A percentile compares a stretch with the other conserved stretches of the same genome.
Conservation (phyloP, 108 stramenopile genomes). For the Cyclotella atomus region DNA sequence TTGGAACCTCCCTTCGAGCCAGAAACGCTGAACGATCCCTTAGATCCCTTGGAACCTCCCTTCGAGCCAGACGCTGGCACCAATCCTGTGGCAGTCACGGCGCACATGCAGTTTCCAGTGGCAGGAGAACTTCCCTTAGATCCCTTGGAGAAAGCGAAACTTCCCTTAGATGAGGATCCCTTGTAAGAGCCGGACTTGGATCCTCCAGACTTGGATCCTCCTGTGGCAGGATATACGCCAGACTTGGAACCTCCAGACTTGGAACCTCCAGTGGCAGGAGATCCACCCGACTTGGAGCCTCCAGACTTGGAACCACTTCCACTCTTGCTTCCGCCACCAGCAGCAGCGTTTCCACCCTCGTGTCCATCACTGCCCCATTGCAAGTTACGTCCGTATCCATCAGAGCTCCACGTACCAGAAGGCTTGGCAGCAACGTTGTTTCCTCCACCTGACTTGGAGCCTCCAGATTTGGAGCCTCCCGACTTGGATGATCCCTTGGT, state of each 20-base stretch:
- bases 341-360: neutral
- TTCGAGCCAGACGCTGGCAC: no score
- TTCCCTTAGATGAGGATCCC: neutral
- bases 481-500: neutral
- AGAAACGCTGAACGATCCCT: neutral
- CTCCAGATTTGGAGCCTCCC: neutral
- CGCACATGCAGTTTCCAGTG: neutral
- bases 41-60: neutral
- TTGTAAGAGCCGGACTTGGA: slow-evolving; percentile 1
- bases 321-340: neutral
- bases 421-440: neutral
- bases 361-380: neutral
- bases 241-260: neutral
- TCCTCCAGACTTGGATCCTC: neutral
- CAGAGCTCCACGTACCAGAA: neutral
- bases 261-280: neutral
- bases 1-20: neutral
- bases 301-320: neutral
- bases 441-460: neutral
- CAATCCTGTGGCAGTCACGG: neutral
- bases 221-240: neutral
- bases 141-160: neutral
- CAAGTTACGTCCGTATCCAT: slow-evolving; percentile 2
- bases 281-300: neutral
- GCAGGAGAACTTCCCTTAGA: neutral